Base-by-base conservation (phyloP, 495 filamentous ascomycete genomes). In the Thozetella sp. region DNA sequence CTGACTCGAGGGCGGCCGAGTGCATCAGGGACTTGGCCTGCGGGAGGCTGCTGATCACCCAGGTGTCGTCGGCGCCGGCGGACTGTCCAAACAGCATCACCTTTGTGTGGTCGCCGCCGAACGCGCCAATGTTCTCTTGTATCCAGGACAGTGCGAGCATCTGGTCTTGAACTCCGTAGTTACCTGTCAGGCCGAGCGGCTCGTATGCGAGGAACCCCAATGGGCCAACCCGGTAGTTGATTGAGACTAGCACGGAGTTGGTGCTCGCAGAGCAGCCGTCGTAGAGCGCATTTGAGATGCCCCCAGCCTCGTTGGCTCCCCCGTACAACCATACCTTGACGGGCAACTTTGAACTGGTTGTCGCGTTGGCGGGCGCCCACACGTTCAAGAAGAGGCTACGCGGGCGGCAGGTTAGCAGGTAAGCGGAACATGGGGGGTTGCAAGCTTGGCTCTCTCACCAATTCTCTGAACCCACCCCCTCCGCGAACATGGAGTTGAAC, bases 241-340 rank as follows among this genome's bases (percentile, higher is more conserved):
- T 83, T 3, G 82, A 75, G 1, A 88, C 86, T 54, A 83, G 87
- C 73, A 90, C 86, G 4, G 77, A 77, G 57, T 84, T 64, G 11
- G 61, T 45, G 6, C 88, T 72, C 2, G 85, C 87, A 34, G 68
- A 69, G 1, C 79, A 68, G 2, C 78, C 88, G 64, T 91, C 83
- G 62, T 90, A 91, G 74, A 78, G 67, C 67, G 69, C 56, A 68
- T 57, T 83, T 79, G 57, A 86, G 58, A 20, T 9, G 11, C 30
- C 19, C 27, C 71, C 51, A 27, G 71, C 72, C 62, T 88, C 86
- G 55, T 90, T 90, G 1, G 83, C 88, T 51, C 90, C 89, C 17
- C 88, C 89, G 66, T 82, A 90, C 52, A 93, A 91, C 89, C 89
- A 92, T 22, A 90, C 82, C 34, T 88, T 74, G 22, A 92, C 88